A percentile compares a stretch with the other conserved stretches of the same genome.
Evolutionary conservation across 495 filamentous ascomycete genomes (phyloP).

Genomic region (Tuber borchii): DNA sequence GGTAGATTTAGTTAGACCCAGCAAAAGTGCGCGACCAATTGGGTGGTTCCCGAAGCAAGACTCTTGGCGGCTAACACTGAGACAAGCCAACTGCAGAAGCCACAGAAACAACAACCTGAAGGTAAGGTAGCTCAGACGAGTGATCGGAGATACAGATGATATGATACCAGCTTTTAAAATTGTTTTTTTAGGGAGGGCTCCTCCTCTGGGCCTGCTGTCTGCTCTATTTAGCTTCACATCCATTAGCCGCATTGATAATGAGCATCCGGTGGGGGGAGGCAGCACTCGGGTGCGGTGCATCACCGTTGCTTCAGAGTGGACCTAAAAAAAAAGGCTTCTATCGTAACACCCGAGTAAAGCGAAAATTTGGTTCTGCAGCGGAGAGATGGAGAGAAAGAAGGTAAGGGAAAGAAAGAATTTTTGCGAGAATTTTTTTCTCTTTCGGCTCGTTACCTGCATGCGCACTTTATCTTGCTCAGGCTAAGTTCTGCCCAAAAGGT

Average conservation of each 20-base stretch:
- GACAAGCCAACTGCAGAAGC: neutral
- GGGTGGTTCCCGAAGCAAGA: neutral
- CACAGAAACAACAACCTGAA: neutral
- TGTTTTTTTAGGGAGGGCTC: neutral
- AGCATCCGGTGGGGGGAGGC: neutral
- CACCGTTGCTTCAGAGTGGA: neutral
- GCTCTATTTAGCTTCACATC: neutral
- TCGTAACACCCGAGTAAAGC: neutral
- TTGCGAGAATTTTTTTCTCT: neutral
- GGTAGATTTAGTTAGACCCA: neutral
- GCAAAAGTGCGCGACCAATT: neutral
- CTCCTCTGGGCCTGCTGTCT: neutral
- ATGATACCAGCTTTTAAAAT: neutral
- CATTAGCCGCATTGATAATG: neutral
- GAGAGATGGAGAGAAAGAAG: neutral
- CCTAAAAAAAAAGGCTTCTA: neutral
- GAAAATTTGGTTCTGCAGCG: neutral
- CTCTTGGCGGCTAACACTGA: neutral
- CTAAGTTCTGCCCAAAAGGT: neutral
- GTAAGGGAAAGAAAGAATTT: neutral
- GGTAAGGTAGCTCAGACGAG: neutral
- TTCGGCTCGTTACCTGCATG: neutral
- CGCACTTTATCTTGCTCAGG: slow-evolving; percentile 2
- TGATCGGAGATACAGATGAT: neutral
- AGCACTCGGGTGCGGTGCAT: neutral